Conservation (phyloP, 768 basidiomycete genomes). For the Coprinopsis sp. region DNA sequence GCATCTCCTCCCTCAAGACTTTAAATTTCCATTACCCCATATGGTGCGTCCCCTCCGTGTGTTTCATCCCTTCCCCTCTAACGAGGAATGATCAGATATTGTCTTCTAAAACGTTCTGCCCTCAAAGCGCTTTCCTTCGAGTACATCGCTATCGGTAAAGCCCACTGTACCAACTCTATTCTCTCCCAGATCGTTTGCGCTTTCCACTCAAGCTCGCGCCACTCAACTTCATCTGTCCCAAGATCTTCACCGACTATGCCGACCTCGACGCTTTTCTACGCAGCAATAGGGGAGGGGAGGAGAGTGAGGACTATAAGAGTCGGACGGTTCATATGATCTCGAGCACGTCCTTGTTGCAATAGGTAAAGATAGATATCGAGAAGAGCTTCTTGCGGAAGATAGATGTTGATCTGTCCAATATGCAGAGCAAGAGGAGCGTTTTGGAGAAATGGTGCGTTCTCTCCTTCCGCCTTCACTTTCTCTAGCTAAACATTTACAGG, state of each 20-base stretch:
- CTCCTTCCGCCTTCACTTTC: background rate
- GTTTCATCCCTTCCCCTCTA: no score
- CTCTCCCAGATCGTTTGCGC: constrained; percentile 90
- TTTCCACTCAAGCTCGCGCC: constrained; percentile 86
- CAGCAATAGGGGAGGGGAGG: no score
- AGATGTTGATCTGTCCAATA: constrained; percentile 93
- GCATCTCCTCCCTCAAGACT: no score
- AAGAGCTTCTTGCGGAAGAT: constrained; percentile 96
- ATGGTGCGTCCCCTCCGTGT: no score
- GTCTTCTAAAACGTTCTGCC: constrained; percentile 88
- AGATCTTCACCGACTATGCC: constrained; percentile 86
- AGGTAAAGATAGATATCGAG: constrained; percentile 96
- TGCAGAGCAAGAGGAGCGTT: constrained; percentile 93
- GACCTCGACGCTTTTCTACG: constrained; percentile 94
- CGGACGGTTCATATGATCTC: constrained; percentile 97
- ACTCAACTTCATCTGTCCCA: constrained; percentile 94
- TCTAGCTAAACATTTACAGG: no score
- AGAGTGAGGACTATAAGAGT: constrained; percentile 80
- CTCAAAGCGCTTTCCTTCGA: constrained; percentile 95
- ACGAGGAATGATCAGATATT: no score
- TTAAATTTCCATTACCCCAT: no score
- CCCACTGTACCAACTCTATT: constrained; percentile 97
- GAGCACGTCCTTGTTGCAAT: constrained; percentile 86
- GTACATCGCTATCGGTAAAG: no score
- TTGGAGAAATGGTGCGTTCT: constrained; percentile 82